Base-by-base conservation (phyloP, 306 rosid genomes). In the Castanopsis chinensis region DNA sequence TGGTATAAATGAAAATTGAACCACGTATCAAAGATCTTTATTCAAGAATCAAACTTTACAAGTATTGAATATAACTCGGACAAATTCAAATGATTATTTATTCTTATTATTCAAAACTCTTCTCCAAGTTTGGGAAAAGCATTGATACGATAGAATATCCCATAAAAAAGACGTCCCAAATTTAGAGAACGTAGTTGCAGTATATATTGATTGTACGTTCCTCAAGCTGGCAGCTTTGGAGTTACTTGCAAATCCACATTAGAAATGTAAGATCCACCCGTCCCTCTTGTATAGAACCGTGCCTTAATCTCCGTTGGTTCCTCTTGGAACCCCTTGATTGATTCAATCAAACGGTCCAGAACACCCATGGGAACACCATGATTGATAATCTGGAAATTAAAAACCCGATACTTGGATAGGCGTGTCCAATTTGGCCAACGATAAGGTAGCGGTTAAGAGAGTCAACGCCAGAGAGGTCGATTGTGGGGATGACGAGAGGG, bases 201-300 rank as follows among this genome's bases (percentile, higher is more conserved):
- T 49, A 49, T 49, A 37, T 37, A 37, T 35, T 6, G 2, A 28
- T 28, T 28, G 30, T 37, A 37, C 43, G 43, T 37, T 6, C 43
- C 87, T 77, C 92, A 88, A 89, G 73, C 78, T 78, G 52, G 83
- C 88, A 12, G 85, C 85, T 59, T 82, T 82, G 1, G 88, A 80
- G 19, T 15, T 52, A 51, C 2, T 28, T n/a, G 78, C 23, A 86
- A 74, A 20, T 86, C 87, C 1, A 81, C 27, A 82, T 87, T 87
- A 27, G 88, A 82, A 21, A 82, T 5, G 45, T 77, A 78, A 8
- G 87, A 69, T 5, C 84, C 89, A 0, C 86, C 89, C 1, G 28
- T 19, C 56, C 58, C 78, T 53, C 83, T 53, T 1, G 76, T 43
- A 67, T 78, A 84, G 33, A 67, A 19, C 76, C 45, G 65, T 4